Base-by-base conservation (phyloP, 2,329 filamentous ascomycete genomes). In the Bipolaris oryzae region DNA sequence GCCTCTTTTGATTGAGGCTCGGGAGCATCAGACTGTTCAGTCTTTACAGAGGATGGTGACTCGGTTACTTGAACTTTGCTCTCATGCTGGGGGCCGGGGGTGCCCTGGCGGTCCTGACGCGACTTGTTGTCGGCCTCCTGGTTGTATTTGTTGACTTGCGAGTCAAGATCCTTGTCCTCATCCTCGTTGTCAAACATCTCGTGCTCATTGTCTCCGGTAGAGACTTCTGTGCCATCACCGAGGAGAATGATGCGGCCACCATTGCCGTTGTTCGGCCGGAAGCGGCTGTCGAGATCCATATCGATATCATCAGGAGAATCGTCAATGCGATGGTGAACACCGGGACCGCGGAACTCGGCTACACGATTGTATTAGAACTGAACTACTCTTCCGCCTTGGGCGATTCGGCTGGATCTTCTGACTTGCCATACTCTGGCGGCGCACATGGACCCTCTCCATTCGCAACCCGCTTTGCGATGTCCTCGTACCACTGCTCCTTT, bases 401-500 rank as follows among this genome's bases (percentile, higher is more conserved):
- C 73, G 73, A 74, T 71, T 69, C 68, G 68, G 63, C 60, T 67
- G 72, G 68, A 63, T 74, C 69, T 74, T 74, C 77, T 81, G 81
- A 87, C 92, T 89, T 94, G 93, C 95, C 95, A 84, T 98, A 99
- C 88, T 99, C 95, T 74, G 94, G 95, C 80, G 95, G 95, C 78
- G 95, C 95, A 83, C 94, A 98, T 77, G 95, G 95, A 72, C 95
- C 95, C 80, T 99, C 95, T 79, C 94, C 95, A 76, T 94, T 93
- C 70, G 93, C 91, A 78, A 99, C 95, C 75, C 95, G 87, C 81
- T 90, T 92, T 72, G 89, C 92, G 77, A 99, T 90, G 81, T 93
- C 89, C 73, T 97, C 91, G 78, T 99, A 99, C 95, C 95, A 99
- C 81, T 97, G 90, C 74, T 97, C 93, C 85, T 96, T 96, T 69